Evolutionary conservation across 352 stramenopile genomes (phyloP), one percentile per base, ranked within the genome.

Genomic region (Pythium rishiriense): DNA sequence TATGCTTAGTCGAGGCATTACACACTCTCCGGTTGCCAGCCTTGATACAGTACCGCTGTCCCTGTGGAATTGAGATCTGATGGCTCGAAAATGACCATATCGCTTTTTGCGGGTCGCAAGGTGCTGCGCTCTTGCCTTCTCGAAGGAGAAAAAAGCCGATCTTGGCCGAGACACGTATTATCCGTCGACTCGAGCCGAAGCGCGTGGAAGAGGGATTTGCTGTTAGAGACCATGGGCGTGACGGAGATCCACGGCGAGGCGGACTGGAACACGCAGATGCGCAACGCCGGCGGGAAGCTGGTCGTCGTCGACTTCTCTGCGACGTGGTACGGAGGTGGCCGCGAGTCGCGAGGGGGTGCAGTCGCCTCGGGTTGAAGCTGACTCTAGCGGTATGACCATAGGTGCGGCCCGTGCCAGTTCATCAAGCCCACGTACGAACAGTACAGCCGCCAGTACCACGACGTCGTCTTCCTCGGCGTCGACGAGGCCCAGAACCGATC

Each of bases 291-390:
- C 28, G 84, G 81, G n/a, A 94, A 96, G 67, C 76, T 96, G n/a
- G 85, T 96, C n/a, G 85, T 96, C 10, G 87, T 90, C 22, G 85
- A 96, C 70, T 96, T 96, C 55, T 94, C 85, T 3, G 87, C 87
- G 39, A 86, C 83, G 17, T 96, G 87, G 87, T 96, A 71, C 68
- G 72, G 69, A 6, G 19, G 5, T 9, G 4, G 22, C 9, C n/a
- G 2, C 10, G 0, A n/a, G 6, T 29, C 9, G 10, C n/a, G 21
- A 56, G 11, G 10, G 22, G 11, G 25, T 37, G 35, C 35, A 28
- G 17, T 6, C n/a, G n/a, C n/a, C n/a, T n/a, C 25, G 33, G 50
- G 50, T 58, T 58, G 50, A 58, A 58, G 50, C 50, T 58, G 50
- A 57, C 21, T 8, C 3, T 7, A 11, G 22, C 21, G 15, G n/a